phyloP scores from a whole-genome alignment of 2,329 filamentous ascomycete genomes.

The Teratosphaeria pseudoeucalypti region DNA sequence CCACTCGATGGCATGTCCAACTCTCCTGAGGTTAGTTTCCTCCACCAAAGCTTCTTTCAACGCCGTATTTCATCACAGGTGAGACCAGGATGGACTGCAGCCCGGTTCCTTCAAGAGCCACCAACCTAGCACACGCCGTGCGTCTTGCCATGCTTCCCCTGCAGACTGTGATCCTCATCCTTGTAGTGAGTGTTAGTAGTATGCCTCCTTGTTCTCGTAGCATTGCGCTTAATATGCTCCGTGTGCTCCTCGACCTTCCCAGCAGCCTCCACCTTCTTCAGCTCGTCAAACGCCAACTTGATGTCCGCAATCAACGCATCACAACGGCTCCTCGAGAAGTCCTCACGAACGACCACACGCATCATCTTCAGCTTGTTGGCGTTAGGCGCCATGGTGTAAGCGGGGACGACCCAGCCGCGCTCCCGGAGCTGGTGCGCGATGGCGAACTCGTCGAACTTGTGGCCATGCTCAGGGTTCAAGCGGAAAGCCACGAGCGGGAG shows the following conservation, averaged over 20 bases:
- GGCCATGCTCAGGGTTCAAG: conserved; percentile 47
- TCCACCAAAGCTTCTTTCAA: not conserved
- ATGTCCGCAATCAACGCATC: conserved; percentile 70
- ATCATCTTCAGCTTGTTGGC: conserved; percentile 79
- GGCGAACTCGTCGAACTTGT: conserved; percentile 46
- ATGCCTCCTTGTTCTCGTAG: conserved; percentile 14
- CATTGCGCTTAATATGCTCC: conserved; percentile 29
- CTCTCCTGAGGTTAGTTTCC: not conserved
- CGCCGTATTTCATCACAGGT: not conserved
- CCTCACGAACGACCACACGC: conserved; percentile 83
- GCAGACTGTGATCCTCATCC: conserved; percentile 74
- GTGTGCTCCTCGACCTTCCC: conserved; percentile 55
- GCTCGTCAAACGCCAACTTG: conserved; percentile 60
- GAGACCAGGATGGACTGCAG: not conserved
- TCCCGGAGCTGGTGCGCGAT: conserved; percentile 73
- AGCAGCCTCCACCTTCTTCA: conserved; percentile 65
- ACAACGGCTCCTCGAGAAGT: conserved; percentile 74
- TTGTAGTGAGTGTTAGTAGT: conserved; percentile 40
- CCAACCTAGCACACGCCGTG: conserved; percentile 70
- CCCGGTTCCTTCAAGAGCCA: not conserved
- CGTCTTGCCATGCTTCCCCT: conserved; percentile 84
- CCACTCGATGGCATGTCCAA: not conserved
- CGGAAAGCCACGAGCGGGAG: conserved; percentile 87
- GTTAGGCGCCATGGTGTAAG: conserved; percentile 93
- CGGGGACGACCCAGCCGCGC: conserved; percentile 85